Evolutionary conservation across 2,329 filamentous ascomycete genomes (phyloP).

Genomic region (Colletotrichum aenigma): DNA sequence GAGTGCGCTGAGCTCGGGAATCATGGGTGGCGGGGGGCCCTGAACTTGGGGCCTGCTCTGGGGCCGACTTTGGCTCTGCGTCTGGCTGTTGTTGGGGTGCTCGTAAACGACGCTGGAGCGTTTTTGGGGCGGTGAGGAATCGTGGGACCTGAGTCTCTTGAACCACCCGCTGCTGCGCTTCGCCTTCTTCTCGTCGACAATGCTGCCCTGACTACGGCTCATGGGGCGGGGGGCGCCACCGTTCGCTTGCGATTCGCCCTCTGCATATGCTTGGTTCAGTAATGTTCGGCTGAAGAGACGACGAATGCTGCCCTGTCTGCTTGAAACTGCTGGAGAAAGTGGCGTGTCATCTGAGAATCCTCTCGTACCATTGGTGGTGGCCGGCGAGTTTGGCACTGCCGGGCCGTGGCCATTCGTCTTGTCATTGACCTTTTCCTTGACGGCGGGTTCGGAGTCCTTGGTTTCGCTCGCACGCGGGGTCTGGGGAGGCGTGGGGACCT

Average conservation of each 20-base stretch:
- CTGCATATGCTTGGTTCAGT: constrained; percentile 58
- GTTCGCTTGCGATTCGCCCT: constrained; percentile 49
- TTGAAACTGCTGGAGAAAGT: constrained; percentile 55
- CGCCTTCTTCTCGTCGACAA: constrained; percentile 56
- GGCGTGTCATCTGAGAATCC: constrained; percentile 55
- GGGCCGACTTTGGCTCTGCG: background rate
- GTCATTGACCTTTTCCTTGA: constrained; percentile 22
- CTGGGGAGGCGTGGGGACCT: constrained; percentile 50
- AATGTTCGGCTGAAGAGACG: constrained; percentile 61
- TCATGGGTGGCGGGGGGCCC: constrained; percentile 64
- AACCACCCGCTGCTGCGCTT: constrained; percentile 66
- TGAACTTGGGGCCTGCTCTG: constrained; percentile 31
- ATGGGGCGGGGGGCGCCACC: constrained; percentile 46
- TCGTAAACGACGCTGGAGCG: constrained; percentile 48
- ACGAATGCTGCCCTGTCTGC: constrained; percentile 60
- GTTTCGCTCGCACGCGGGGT: constrained; percentile 29
- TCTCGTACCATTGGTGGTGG: constrained; percentile 46
- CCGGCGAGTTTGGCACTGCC: constrained; percentile 15
- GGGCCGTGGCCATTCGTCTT: constrained; percentile 24
- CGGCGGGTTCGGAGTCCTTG: constrained; percentile 24
- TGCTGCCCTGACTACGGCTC: constrained; percentile 54
- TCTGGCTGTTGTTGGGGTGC: constrained; percentile 29
- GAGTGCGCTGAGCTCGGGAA: constrained; percentile 60
- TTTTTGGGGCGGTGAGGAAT: constrained; percentile 36
- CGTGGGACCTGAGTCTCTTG: constrained; percentile 52